Percentiles rank a stretch among this genome's conserved stretches.
phyloP scores from a whole-genome alignment of 345 rosid species.

The Bretschneidera sinensis region DNA sequence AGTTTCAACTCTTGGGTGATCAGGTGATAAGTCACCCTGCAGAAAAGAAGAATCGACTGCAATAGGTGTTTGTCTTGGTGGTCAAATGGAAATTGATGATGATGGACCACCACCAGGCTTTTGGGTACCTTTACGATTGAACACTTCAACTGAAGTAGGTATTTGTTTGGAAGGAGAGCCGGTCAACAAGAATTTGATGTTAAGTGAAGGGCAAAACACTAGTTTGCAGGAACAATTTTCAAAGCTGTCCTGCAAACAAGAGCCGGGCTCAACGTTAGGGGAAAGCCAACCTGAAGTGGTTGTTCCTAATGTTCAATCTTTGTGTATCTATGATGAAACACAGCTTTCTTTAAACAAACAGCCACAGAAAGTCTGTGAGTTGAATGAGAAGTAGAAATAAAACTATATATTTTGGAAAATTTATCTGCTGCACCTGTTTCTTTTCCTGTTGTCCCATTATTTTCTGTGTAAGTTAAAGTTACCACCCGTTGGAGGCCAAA shows the following conservation, averaged over 20 bases:
- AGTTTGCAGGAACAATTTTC: slow-evolving; percentile 39
- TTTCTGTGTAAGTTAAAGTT: too few relatives aligned
- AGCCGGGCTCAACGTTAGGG: not conserved
- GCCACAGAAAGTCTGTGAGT: slow-evolving; percentile 19
- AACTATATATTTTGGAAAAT: slow-evolving; percentile 16
- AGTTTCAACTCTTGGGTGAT: not conserved
- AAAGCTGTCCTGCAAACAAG: slow-evolving; percentile 33
- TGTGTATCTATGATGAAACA: slow-evolving; percentile 26
- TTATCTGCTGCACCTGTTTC: not conserved
- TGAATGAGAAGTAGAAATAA: slow-evolving; percentile 24
- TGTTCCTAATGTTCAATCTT: slow-evolving; percentile 19
- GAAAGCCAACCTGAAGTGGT: too few relatives aligned
- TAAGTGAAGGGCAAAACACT: slow-evolving; percentile 14
- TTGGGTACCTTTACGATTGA: slow-evolving; percentile 15
- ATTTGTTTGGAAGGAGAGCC: too few relatives aligned
- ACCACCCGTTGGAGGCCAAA: too few relatives aligned
- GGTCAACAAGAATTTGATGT: not conserved
- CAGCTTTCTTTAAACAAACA: slow-evolving; percentile 38
- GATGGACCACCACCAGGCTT: slow-evolving; percentile 11
- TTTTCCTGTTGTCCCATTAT: too few relatives aligned
- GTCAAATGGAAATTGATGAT: too few relatives aligned
- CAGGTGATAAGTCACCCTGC: slow-evolving; percentile 1
- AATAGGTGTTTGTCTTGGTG: not conserved
- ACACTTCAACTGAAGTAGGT: too few relatives aligned
- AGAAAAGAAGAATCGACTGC: slow-evolving; percentile 8